A percentile compares a stretch with the other conserved stretches of the same genome.
phyloP scores from a whole-genome alignment of 1,139 yeast genomes.

The Saccharomyces hybrid region DNA sequence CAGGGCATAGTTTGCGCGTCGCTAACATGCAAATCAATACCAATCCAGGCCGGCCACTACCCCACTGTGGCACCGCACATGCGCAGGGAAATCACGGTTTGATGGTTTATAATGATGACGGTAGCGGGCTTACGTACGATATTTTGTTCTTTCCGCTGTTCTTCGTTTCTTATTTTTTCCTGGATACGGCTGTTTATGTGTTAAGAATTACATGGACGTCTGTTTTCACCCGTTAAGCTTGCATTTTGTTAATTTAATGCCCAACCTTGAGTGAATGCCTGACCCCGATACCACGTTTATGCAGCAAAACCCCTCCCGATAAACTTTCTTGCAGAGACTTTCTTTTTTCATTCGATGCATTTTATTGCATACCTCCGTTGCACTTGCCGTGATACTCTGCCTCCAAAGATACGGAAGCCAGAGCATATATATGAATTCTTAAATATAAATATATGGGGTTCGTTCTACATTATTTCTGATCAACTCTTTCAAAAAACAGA shows the following conservation, averaged over 20 bases:
- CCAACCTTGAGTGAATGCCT: neutral
- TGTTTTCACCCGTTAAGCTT: neutral
- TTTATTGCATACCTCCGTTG: neutral
- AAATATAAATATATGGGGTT: neutral
- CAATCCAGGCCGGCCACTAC: neutral
- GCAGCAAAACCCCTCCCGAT: neutral
- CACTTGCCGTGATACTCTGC: neutral
- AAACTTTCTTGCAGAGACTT: neutral
- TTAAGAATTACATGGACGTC: neutral
- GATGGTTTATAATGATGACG: neutral
- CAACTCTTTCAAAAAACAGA: neutral
- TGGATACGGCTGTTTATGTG: neutral
- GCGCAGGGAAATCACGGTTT: neutral
- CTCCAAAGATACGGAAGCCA: neutral
- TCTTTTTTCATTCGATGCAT: neutral
- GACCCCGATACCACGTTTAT: neutral
- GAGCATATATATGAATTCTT: neutral
- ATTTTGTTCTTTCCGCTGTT: neutral
- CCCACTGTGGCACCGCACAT: neutral
- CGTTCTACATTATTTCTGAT: neutral
- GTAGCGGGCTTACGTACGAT: neutral
- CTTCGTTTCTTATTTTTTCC: neutral
- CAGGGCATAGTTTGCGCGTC: neutral
- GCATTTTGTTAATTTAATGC: neutral
- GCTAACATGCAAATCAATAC: neutral